A percentile compares a stretch with the other conserved stretches of the same genome.
These are phyloP conservation scores for Wickerhamomyces pijperi DNA, from an alignment of 805 yeast genomes.

Conservation along the genomic window DNA sequence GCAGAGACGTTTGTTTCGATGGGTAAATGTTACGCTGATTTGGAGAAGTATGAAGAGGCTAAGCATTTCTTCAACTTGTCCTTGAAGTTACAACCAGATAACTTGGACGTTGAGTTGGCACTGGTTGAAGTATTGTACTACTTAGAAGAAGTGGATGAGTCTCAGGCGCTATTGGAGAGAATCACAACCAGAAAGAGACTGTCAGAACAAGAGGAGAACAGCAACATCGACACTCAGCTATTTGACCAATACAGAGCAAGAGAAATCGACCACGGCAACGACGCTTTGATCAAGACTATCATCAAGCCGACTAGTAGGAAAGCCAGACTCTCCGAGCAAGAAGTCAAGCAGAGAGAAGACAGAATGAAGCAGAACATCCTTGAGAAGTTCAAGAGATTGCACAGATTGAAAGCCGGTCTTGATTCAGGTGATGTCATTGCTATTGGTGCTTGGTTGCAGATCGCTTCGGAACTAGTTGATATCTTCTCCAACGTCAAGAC, in stretches of 20 bases:
- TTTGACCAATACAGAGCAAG: background rate
- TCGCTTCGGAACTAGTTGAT: conserved; percentile 75
- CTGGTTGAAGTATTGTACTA: conserved; percentile 75
- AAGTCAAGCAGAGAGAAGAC: conserved; percentile 43
- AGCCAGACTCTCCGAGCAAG: conserved; percentile 27
- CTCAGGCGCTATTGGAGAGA: conserved; percentile 41
- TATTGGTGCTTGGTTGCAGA: conserved; percentile 68
- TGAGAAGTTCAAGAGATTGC: conserved; percentile 43
- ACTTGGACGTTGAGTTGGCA: conserved; percentile 64
- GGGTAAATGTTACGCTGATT: conserved; percentile 69
- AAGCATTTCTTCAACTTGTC: conserved; percentile 45
- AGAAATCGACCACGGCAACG: conserved; percentile 3
- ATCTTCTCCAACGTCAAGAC: conserved; percentile 67
- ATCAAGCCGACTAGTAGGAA: conserved; percentile 19
- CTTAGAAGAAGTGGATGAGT: conserved; percentile 47
- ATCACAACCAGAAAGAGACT: conserved; percentile 29
- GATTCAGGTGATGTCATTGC: conserved; percentile 48
- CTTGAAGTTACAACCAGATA: conserved; percentile 43
- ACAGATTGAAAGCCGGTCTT: conserved; percentile 37
- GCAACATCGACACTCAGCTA: conserved; percentile 1
- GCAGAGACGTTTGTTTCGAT: conserved; percentile 39
- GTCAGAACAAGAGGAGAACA: conserved; percentile 16
- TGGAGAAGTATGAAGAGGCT: conserved; percentile 59
- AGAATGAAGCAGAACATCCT: conserved; percentile 46
- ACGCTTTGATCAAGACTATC: conserved; percentile 14